phyloP scores from a whole-genome alignment of 768 basidiomycete genomes.

The Amyloporia xantha region DNA sequence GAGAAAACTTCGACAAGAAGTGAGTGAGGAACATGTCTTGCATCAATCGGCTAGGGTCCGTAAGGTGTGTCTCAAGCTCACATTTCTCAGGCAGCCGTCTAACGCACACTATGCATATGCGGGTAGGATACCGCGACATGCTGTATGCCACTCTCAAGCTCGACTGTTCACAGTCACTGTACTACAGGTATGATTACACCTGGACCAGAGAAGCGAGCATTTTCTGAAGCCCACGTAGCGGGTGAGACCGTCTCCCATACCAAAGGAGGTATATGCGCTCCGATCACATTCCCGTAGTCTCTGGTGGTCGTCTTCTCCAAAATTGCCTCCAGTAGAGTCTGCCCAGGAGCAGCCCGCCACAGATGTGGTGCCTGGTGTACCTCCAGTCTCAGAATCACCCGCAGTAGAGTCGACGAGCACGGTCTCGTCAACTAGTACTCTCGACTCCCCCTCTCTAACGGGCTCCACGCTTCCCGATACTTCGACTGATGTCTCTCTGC shows the following conservation, averaged over 20 bases:
- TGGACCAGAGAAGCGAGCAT: not conserved
- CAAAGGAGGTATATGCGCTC: not conserved
- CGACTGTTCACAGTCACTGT: not conserved
- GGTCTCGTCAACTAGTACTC: conserved; percentile 3
- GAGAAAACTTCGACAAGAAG: too few species aligned
- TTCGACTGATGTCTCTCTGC: conserved; percentile 6
- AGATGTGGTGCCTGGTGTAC: not conserved
- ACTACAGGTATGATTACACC: not conserved
- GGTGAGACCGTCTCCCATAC: not conserved
- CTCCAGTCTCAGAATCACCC: conserved; percentile 4
- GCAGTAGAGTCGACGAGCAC: conserved; percentile 7
- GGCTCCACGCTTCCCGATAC: conserved; percentile 1
- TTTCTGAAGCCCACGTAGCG: conserved; percentile 5
- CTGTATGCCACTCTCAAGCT: not conserved
- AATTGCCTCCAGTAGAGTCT: not conserved
- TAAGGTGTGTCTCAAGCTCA: too few species aligned
- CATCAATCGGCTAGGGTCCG: too few species aligned
- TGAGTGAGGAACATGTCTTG: too few species aligned
- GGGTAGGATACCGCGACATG: not conserved
- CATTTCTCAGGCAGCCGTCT: too few species aligned
- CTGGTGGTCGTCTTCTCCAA: conserved; percentile 14
- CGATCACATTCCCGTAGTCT: conserved; percentile 11
- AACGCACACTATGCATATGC: too few species aligned
- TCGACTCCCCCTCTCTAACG: conserved; percentile 7
- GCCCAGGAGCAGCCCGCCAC: not conserved